These are phyloP conservation scores for Reutealis trisperma DNA, from an alignment of 345 rosid species.

Conservation along the genomic window DNA sequence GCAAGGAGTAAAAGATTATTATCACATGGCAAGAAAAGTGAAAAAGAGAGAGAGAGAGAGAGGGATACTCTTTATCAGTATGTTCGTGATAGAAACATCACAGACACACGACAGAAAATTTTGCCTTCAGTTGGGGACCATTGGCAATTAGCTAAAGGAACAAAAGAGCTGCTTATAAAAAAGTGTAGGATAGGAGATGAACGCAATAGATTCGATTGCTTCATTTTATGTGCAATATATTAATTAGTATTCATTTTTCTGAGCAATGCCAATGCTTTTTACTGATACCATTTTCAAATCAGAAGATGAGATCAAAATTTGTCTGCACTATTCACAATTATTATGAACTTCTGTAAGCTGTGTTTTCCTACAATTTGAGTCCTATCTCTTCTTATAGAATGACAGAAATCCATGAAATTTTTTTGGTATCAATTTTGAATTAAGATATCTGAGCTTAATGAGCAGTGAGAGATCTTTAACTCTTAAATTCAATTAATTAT, in stretches of 20 bases:
- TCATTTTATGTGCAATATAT: not conserved
- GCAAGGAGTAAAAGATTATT: not conserved
- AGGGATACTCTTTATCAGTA: conserved; percentile 11
- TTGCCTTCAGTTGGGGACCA: conserved; percentile 23
- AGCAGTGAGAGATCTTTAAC: too few species aligned
- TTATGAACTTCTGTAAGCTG: not conserved
- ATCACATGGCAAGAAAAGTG: conserved; percentile 16
- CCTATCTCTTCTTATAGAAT: not conserved
- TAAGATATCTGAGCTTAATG: not conserved
- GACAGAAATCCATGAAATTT: not conserved
- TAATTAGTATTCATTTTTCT: not conserved
- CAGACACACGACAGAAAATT: conserved; percentile 15
- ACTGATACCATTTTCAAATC: not conserved
- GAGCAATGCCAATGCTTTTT: too few species aligned
- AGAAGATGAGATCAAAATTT: not conserved
- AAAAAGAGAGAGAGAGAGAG: not conserved
- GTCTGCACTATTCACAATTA: too few species aligned
- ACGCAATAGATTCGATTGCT: conserved; percentile 1
- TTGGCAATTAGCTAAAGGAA: not conserved
- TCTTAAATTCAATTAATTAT: not conserved
- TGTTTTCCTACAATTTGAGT: too few species aligned
- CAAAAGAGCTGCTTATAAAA: conserved; percentile 5
- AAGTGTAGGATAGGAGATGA: not conserved
- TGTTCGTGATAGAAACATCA: conserved; percentile 18
- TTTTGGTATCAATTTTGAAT: not conserved